These are phyloP conservation scores for Xanthoparmelia taractica DNA, from an alignment of 495 filamentous ascomycete genomes.

Conservation along the genomic window DNA sequence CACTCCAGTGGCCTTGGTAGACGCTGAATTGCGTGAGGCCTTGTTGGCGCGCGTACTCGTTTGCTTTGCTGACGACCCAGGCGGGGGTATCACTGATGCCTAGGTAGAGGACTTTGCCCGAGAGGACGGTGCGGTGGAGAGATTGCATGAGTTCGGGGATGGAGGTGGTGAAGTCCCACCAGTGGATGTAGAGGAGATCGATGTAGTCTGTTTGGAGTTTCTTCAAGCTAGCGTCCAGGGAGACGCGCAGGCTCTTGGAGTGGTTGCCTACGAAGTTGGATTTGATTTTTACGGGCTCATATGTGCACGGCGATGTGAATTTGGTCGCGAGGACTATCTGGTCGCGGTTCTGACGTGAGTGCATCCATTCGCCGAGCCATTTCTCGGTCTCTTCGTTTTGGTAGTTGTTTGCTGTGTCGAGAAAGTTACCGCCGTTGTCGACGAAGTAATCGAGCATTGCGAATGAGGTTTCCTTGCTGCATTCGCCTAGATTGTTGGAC, in stretches of 20 bases:
- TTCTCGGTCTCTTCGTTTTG: slow-evolving; percentile 46
- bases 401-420: slow-evolving; percentile 51
- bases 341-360: slow-evolving; percentile 47
- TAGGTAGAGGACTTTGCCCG: slow-evolving; percentile 56
- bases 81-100: slow-evolving; percentile 57
- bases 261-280: slow-evolving; percentile 51
- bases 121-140: slow-evolving; percentile 47
- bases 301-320: slow-evolving; percentile 40
- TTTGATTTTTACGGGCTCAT: slow-evolving; percentile 27
- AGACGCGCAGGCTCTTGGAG: slow-evolving; percentile 45
- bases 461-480: slow-evolving; percentile 39
- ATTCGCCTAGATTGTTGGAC: slow-evolving; percentile 43
- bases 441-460: slow-evolving; percentile 47
- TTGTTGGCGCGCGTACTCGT: slow-evolving; percentile 51
- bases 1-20: slow-evolving; percentile 60
- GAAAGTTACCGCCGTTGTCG: slow-evolving; percentile 46
- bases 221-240: slow-evolving; percentile 46
- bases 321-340: slow-evolving; percentile 72
- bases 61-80: slow-evolving; percentile 54
- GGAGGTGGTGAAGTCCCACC: slow-evolving; percentile 51
- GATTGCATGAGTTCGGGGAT: slow-evolving; percentile 56
- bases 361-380: slow-evolving; percentile 56
- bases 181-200: slow-evolving; percentile 54
- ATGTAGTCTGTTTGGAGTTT: slow-evolving; percentile 60
- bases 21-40: slow-evolving; percentile 55